phyloP scores from a whole-genome alignment of 371 early-diverging fungal species.

The Polyrhizophydium stewartii region DNA sequence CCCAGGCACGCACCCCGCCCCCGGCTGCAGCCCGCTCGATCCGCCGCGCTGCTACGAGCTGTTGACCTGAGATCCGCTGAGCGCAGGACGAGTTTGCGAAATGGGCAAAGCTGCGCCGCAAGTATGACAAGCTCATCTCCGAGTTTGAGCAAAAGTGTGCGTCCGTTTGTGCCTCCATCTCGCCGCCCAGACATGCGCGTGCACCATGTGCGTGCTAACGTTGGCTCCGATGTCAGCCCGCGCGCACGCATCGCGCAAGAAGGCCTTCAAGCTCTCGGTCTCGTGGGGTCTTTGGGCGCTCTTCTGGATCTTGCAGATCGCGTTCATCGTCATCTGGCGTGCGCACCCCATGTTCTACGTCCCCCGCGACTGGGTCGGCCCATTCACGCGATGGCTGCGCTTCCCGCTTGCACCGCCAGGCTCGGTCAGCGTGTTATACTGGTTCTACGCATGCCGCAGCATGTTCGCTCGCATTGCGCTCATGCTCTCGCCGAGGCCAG shows the following conservation, averaged over 20 bases:
- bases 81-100: constrained; percentile 87
- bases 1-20: constrained; percentile 47
- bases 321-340: constrained; percentile 65
- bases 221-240: constrained; percentile 37
- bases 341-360: constrained; percentile 74
- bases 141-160: constrained; percentile 18
- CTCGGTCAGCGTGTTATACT: constrained; percentile 66
- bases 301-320: constrained; percentile 66
- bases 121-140: constrained; percentile 57
- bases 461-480: constrained; percentile 12
- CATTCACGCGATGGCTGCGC: constrained; percentile 62
- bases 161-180: not conserved
- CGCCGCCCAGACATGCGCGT: not conserved
- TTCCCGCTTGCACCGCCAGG: constrained; percentile 81
- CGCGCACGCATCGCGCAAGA: constrained; percentile 58
- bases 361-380: constrained; percentile 81
- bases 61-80: not conserved
- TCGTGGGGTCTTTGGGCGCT: constrained; percentile 67
- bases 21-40: constrained; percentile 41
- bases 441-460: constrained; percentile 68
- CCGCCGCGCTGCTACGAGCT: not conserved
- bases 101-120: constrained; percentile 90
- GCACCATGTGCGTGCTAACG: not conserved
- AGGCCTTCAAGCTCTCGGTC: constrained; percentile 74
- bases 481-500: not conserved